Conservation (phyloP, 2,329 filamentous ascomycete species). For the Xylariaceae sp. region DNA sequence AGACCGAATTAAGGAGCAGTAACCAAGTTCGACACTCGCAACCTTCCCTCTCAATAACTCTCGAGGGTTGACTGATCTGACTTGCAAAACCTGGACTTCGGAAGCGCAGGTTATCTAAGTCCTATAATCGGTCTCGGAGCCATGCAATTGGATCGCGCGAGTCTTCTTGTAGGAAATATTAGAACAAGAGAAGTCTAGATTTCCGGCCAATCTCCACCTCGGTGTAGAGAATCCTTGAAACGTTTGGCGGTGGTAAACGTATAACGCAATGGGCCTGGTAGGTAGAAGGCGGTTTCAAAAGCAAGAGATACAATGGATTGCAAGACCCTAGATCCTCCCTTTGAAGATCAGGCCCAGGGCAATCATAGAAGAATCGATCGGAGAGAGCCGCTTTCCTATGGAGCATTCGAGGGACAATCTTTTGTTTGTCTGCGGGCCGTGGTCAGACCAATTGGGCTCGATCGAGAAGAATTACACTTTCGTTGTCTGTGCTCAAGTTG, state of each 20-base stretch:
- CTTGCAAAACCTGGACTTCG: conserved; percentile 7
- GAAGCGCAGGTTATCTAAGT: no score
- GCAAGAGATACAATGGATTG: no score
- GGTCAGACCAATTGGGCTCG: conserved; percentile 7
- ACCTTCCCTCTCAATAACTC: conserved; percentile 5
- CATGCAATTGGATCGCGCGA: conserved; percentile 6
- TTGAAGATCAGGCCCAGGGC: no score
- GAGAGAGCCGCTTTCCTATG: conserved; percentile 19
- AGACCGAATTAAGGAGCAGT: no score
- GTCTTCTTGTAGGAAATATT: conserved; percentile 13
- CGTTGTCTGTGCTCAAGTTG: conserved; percentile 6
- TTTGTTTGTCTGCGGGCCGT: conserved; percentile 10
- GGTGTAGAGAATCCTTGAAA: conserved; percentile 2
- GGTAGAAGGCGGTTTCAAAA: no score
- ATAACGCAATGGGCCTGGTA: no score
- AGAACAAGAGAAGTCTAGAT: conserved; percentile 5
- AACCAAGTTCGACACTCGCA: no score
- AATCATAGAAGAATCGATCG: conserved; percentile 3
- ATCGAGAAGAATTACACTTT: conserved; percentile 6
- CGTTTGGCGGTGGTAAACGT: no score
- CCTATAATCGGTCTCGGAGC: no score
- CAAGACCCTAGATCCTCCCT: no score
- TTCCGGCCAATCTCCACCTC: no score
- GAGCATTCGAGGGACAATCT: conserved; percentile 18
- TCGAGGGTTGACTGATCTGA: no score